phyloP scores from a whole-genome alignment of 2,329 filamentous ascomycete genomes.

The Aspergillus fumigatus region DNA sequence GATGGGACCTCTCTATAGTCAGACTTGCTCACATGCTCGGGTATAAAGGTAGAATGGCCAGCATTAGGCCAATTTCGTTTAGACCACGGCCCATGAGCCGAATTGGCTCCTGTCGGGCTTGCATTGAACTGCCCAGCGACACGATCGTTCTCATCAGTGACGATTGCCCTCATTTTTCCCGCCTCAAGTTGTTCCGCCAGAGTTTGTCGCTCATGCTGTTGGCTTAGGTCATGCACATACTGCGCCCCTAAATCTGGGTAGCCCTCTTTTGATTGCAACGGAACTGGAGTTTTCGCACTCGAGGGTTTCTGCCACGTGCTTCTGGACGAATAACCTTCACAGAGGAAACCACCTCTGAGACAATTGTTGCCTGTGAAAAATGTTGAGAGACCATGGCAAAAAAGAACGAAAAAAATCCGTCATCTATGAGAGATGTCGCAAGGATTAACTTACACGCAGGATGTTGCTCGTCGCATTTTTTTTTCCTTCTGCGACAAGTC shows the following conservation, averaged over 20 bases:
- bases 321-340: conserved; percentile 82
- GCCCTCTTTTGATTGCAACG: conserved; percentile 77
- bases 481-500: conserved; percentile 87
- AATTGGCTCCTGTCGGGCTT: conserved; percentile 34
- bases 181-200: conserved; percentile 37
- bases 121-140: conserved; percentile 34
- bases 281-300: conserved; percentile 63
- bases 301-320: conserved; percentile 75
- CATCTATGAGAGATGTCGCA: neutral
- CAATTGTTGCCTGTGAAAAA: conserved; percentile 71
- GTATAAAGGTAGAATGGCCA: conserved; percentile 32
- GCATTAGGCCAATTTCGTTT: conserved; percentile 37
- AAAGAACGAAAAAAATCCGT: conserved; percentile 4
- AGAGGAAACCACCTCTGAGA: conserved; percentile 81
- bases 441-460: conserved; percentile 68
- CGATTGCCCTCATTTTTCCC: conserved; percentile 44
- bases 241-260: conserved; percentile 37
- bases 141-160: conserved; percentile 43
- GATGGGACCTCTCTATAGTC: conserved; percentile 39
- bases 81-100: conserved; percentile 36
- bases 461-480: conserved; percentile 95
- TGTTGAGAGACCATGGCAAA: conserved; percentile 6
- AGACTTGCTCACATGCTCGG: conserved; percentile 37
- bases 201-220: conserved; percentile 36
- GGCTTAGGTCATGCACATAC: conserved; percentile 36